Evolutionary conservation across 225 moss, liverwort and hornwort genomes (phyloP), one percentile per base, ranked within the genome.

Genomic region (Lunularia cruciata): DNA sequence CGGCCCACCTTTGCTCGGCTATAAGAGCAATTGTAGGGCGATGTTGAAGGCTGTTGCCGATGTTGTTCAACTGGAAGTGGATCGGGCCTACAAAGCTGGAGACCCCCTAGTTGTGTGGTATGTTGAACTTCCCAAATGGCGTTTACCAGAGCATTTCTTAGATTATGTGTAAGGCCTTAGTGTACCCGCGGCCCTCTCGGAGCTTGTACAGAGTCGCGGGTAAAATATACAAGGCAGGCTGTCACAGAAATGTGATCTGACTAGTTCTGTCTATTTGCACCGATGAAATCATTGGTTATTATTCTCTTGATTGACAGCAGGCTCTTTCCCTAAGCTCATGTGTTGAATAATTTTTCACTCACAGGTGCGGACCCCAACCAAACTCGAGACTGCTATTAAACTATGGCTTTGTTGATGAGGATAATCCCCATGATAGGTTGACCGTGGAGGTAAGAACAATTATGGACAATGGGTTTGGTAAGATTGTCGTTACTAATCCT

Each of bases 311-410:
- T 6, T 40, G 40, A 40, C 40, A 40, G 40, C 40, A 40, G 6
- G 40, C 6, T 13, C 6, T 13, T 13, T n/a, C n/a, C n/a, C n/a
- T n/a, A n/a, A n/a, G n/a, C n/a, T n/a, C n/a, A n/a, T n/a, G n/a
- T n/a, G n/a, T n/a, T n/a, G n/a, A n/a, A n/a, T n/a, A n/a, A n/a
- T n/a, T n/a, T 48, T 5, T 28, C 12, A 8, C 12, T 25, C 68
- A 77, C 86, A 96, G 92, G 92, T 98, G 98, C 72, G 98, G 98
- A 62, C 98, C 93, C 63, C 98, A 98, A 74, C 98, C 98, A 69
- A 98, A 98, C 70, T 89, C 98, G 32, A 86, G 93, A 75, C 61
- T 98, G 67, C 78, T 98, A 56, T 78, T 98, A 71, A 98, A 98
- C 76, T 98, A 98, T 60, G 98, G 98, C 53, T 98, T 98, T 83